These are phyloP conservation scores for Pleurotus sapidus DNA, from an alignment of 768 basidiomycete species.

Conservation along the genomic window DNA sequence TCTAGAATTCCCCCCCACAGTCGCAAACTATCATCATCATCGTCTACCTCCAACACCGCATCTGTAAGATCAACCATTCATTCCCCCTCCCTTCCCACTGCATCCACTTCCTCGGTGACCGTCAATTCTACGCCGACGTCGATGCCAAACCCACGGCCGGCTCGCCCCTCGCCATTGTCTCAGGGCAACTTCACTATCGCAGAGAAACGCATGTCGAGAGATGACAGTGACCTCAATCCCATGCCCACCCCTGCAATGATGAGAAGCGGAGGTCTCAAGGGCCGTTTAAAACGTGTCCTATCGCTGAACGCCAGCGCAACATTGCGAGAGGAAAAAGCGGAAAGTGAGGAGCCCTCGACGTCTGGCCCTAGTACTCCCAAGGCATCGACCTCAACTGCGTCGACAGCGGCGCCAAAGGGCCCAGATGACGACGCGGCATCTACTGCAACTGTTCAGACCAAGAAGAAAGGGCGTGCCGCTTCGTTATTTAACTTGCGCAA, in stretches of 20 bases:
- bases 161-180: constrained; percentile 66
- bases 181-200: constrained; percentile 61
- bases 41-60: constrained; percentile 40
- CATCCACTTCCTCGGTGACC: constrained; percentile 27
- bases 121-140: constrained; percentile 20
- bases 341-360: constrained; percentile 24
- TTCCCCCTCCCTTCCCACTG: constrained; percentile 28
- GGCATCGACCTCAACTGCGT: background rate
- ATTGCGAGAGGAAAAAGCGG: constrained; percentile 58
- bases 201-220: constrained; percentile 76
- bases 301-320: constrained; percentile 58
- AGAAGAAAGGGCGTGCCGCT: constrained; percentile 72
- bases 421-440: constrained; percentile 38
- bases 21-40: constrained; percentile 43
- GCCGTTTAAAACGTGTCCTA: constrained; percentile 70
- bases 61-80: constrained; percentile 29
- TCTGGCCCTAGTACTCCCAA: background rate
- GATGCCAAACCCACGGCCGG: constrained; percentile 34
- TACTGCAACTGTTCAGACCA: constrained; percentile 46
- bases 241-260: constrained; percentile 41
- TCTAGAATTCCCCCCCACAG: constrained; percentile 33
- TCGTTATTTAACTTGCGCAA: constrained; percentile 89
- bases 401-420: constrained; percentile 6
- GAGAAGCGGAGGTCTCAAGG: constrained; percentile 73
- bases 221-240: constrained; percentile 67